phyloP scores from a whole-genome alignment of 345 rosid species.

The Citrus maxima region DNA sequence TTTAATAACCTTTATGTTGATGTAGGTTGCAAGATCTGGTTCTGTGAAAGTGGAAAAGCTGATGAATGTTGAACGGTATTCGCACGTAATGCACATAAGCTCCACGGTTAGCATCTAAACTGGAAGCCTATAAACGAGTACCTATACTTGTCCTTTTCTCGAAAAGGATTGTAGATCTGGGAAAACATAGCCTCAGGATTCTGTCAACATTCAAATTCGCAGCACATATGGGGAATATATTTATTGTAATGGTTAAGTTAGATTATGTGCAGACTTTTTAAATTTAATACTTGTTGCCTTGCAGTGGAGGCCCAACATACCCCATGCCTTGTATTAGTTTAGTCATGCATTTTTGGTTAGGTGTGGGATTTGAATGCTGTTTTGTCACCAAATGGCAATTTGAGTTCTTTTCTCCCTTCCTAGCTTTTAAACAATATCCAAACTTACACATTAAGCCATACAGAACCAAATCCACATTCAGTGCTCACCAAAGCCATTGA shows the following conservation, averaged over 20 bases:
- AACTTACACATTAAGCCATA: not conserved
- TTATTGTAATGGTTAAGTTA: not conserved
- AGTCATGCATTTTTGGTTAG: too few relatives aligned
- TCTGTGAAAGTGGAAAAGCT: constrained; percentile 88
- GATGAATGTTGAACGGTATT: constrained; percentile 83
- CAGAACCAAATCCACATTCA: not conserved
- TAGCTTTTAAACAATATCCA: not conserved
- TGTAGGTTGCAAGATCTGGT: constrained; percentile 70
- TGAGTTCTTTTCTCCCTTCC: not conserved
- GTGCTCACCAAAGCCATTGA: not conserved
- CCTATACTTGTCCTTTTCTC: not conserved
- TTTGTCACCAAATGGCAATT: not conserved
- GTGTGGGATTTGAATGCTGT: too few relatives aligned
- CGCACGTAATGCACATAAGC: constrained; percentile 98
- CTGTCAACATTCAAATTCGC: not conserved
- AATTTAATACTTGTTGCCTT: not conserved
- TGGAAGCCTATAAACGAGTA: not conserved
- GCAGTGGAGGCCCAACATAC: not conserved
- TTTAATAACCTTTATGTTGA: constrained; percentile 1
- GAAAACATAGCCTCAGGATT: not conserved
- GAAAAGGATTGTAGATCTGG: not conserved
- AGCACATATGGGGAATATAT: too few relatives aligned
- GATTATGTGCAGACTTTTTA: not conserved
- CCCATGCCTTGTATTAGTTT: too few relatives aligned
- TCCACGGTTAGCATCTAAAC: constrained; percentile 63